Conservation (phyloP, 257 asterid genomes). For the Gentiana macrophylla region DNA sequence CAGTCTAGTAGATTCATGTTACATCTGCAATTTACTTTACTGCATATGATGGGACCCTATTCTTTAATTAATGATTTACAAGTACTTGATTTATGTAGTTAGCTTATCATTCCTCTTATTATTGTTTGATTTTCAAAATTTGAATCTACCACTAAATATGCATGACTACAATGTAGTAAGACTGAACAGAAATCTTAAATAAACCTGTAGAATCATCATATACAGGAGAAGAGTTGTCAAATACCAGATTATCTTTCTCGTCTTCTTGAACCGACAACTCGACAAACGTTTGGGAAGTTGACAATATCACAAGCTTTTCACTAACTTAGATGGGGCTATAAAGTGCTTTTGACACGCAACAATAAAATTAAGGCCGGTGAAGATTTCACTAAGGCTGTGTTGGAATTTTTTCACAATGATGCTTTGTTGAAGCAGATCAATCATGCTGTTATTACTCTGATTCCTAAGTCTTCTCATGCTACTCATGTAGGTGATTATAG, state of each 20-base stretch:
- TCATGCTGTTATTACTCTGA: too few relatives aligned
- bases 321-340: too few relatives aligned
- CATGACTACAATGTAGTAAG: neutral
- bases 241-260: constrained; percentile 14
- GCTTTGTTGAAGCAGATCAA: too few relatives aligned
- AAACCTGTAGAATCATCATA: constrained; percentile 21
- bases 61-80: neutral
- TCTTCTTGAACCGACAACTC: constrained; percentile 25
- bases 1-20: neutral
- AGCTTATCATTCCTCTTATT: neutral
- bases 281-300: constrained; percentile 16
- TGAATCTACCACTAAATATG: neutral
- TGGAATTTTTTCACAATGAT: too few relatives aligned
- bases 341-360: too few relatives aligned
- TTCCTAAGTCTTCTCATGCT: too few relatives aligned
- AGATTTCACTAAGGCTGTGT: too few relatives aligned
- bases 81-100: neutral
- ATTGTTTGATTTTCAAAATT: constrained; percentile 4
- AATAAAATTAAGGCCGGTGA: too few relatives aligned
- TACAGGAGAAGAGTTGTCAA: constrained; percentile 6
- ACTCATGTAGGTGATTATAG: too few relatives aligned
- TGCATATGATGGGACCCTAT: too few relatives aligned
- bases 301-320: too few relatives aligned
- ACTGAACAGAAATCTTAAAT: constrained; percentile 2
- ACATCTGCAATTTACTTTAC: too few relatives aligned